These are phyloP conservation scores for Umbelopsis isabellina DNA, from an alignment of 192 early-diverging fungal genomes.

Conservation along the genomic window DNA sequence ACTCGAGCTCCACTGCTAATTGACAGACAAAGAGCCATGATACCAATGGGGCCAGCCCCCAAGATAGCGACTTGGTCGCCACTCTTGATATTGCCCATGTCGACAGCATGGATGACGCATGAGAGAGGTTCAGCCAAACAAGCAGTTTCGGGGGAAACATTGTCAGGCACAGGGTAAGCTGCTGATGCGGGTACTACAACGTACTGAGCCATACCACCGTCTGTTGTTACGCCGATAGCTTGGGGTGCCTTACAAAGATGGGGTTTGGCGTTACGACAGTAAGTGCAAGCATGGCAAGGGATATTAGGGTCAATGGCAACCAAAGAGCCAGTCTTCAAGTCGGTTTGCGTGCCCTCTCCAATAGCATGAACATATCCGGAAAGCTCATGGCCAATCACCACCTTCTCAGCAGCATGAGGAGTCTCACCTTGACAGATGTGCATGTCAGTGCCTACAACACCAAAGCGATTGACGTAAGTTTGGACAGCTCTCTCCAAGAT, in stretches of 20 bases:
- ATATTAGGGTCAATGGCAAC: conserved; percentile 56
- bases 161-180: conserved; percentile 34
- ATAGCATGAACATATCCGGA: conserved; percentile 50
- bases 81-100: conserved; percentile 46
- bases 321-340: conserved; percentile 40
- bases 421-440: conserved; percentile 60
- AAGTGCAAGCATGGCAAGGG: conserved; percentile 50
- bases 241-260: conserved; percentile 47
- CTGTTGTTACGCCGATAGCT: conserved; percentile 51
- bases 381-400: conserved; percentile 58
- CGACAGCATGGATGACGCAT: conserved; percentile 56
- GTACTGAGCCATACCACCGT: conserved; percentile 56
- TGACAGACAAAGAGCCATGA: conserved; percentile 50
- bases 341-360: conserved; percentile 35
- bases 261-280: conserved; percentile 48
- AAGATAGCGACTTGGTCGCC: conserved; percentile 49
- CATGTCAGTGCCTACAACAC: conserved; percentile 43
- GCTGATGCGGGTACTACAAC: conserved; percentile 45
- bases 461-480: background rate
- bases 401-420: conserved; percentile 47
- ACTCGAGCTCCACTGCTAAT: conserved; percentile 44
- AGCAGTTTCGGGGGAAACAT: conserved; percentile 47
- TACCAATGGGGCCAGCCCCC: conserved; percentile 57
- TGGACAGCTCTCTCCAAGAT: background rate
- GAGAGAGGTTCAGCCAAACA: conserved; percentile 55